phyloP scores from a whole-genome alignment of 2,329 filamentous ascomycete species.

The Pseudogymnoascus sp. region DNA sequence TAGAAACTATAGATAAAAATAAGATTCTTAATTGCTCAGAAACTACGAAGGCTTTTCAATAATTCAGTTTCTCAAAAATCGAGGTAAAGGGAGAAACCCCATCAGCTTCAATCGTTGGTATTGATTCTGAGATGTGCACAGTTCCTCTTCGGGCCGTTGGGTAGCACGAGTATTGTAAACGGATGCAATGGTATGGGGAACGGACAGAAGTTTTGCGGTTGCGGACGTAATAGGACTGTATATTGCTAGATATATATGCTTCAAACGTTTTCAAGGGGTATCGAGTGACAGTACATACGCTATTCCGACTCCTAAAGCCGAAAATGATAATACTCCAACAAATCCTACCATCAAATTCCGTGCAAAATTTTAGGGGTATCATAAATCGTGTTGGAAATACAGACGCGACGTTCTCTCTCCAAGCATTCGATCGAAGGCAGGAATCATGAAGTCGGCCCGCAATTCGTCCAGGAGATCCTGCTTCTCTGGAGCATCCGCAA shows the following conservation, averaged over 20 bases:
- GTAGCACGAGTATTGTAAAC: not conserved
- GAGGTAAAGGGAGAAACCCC: not conserved
- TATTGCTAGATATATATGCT: not conserved
- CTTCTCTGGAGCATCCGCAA: not conserved
- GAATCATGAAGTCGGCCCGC: not conserved
- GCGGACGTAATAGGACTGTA: not conserved
- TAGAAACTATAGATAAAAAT: not conserved
- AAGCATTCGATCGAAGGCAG: not conserved
- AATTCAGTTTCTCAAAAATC: not conserved
- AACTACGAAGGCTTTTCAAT: not conserved
- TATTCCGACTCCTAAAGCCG: not conserved
- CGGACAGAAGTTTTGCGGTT: not conserved
- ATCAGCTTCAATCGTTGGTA: not conserved
- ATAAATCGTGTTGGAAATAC: not conserved
- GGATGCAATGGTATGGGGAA: not conserved
- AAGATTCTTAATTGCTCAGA: not conserved
- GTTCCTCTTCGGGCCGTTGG: not conserved
- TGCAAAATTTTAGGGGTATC: not conserved
- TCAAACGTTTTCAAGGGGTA: not conserved
- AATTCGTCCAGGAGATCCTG: not conserved
- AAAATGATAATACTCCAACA: not conserved
- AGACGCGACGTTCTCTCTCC: not conserved
- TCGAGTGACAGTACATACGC: conserved; percentile 2
- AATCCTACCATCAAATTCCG: not conserved
- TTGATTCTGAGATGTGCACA: not conserved